These are phyloP conservation scores for Populus hybrid DNA, from an alignment of 441 rosid genomes.

Conservation along the genomic window DNA sequence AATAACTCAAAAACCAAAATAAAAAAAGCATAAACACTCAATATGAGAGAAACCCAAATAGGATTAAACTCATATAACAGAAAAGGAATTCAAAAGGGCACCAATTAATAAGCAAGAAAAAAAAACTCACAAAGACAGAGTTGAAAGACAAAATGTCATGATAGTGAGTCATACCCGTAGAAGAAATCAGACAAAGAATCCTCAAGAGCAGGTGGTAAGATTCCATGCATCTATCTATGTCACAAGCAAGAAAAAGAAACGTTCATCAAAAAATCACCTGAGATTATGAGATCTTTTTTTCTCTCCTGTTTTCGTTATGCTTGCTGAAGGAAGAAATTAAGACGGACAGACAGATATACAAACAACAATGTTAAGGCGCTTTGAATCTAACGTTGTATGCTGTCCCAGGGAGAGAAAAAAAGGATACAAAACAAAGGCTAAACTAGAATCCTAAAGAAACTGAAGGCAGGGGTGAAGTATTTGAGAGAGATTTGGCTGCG, in stretches of 20 bases:
- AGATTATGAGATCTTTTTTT: not conserved
- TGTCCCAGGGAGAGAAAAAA: no score
- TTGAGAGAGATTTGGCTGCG: slow-evolving; percentile 4
- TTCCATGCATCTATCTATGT: not conserved
- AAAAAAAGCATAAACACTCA: not conserved
- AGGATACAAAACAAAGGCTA: not conserved
- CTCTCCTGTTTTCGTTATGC: not conserved
- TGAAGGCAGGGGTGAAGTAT: not conserved
- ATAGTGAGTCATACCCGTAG: no score
- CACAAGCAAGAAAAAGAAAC: not conserved
- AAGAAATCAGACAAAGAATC: no score
- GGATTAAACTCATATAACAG: not conserved
- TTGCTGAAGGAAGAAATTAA: not conserved
- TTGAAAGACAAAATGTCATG: not conserved
- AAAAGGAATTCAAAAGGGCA: not conserved
- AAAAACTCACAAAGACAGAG: not conserved
- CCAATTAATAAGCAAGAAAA: not conserved
- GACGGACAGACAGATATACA: not conserved
- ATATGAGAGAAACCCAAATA: not conserved
- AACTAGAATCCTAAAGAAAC: not conserved
- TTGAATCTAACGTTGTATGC: slow-evolving; percentile 4
- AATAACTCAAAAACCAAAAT: no score
- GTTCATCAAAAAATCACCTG: not conserved
- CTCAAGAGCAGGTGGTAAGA: not conserved
- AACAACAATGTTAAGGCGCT: not conserved